Conservation (phyloP, 371 early-diverging fungal genomes). For the Capillidium heterosporum region DNA sequence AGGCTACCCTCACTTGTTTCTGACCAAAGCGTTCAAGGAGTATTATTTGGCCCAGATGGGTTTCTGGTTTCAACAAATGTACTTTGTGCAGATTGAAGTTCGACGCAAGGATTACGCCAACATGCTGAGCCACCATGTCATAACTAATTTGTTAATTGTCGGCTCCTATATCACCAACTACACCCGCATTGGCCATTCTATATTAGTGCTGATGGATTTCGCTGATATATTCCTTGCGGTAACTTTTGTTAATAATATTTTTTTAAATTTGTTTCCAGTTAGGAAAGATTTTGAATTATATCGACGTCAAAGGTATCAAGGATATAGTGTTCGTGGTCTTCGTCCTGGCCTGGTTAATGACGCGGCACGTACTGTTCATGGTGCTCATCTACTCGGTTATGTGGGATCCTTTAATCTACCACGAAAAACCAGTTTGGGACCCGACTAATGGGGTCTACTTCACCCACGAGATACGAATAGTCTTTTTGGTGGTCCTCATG, state of each 20-base stretch:
- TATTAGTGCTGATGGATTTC: constrained; percentile 63
- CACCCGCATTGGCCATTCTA: constrained; percentile 62
- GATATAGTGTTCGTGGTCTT: constrained; percentile 58
- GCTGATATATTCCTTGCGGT: constrained; percentile 60
- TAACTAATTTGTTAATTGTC: constrained; percentile 45
- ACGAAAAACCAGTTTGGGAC: constrained; percentile 31
- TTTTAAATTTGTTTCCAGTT: constrained; percentile 10
- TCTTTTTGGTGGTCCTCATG: constrained; percentile 38
- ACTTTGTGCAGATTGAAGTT: constrained; percentile 52
- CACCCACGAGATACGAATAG: constrained; percentile 22
- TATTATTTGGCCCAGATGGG: constrained; percentile 64
- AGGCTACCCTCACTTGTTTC: constrained; percentile 2
- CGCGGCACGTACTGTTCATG: constrained; percentile 45
- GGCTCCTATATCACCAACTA: constrained; percentile 50
- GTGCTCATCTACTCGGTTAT: constrained; percentile 30
- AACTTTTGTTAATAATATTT: constrained; percentile 9
- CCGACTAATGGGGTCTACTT: constrained; percentile 40
- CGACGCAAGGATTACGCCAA: constrained; percentile 57
- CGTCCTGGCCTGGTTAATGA: constrained; percentile 55
- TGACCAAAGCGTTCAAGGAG: constrained; percentile 19
- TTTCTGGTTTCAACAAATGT: constrained; percentile 61
- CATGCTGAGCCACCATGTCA: constrained; percentile 68
- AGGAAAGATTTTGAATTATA: constrained; percentile 59
- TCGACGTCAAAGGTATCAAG: constrained; percentile 29
- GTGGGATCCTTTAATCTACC: constrained; percentile 23